phyloP scores from a whole-genome alignment of 768 basidiomycete genomes.

The Cytidiella melzeri region DNA sequence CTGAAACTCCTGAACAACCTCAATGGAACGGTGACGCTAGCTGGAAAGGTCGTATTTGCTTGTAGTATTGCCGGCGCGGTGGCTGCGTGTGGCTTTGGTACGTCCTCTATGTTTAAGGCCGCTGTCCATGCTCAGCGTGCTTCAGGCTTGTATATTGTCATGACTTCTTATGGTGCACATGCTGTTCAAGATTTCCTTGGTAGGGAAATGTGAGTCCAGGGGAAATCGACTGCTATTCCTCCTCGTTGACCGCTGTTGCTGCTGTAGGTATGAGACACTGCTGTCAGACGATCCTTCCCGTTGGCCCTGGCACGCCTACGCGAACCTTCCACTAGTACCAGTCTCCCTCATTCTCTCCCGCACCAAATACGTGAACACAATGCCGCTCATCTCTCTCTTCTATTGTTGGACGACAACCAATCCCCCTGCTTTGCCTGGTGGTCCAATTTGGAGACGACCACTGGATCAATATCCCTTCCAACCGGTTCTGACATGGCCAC shows the following conservation, averaged over 20 bases:
- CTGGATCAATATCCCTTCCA: constrained; percentile 2
- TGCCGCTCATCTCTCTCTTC: constrained; percentile 28
- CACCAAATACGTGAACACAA: constrained; percentile 19
- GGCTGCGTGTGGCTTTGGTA: constrained; percentile 57
- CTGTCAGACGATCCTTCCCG: constrained; percentile 62
- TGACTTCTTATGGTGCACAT: constrained; percentile 67
- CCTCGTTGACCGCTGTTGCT: background rate
- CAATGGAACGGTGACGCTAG: constrained; percentile 42
- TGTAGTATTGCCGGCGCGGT: constrained; percentile 44
- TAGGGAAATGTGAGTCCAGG: constrained; percentile 43
- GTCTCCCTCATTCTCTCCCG: constrained; percentile 61
- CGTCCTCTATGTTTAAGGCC: constrained; percentile 18
- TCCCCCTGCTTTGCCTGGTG: constrained; percentile 13
- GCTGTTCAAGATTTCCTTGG: constrained; percentile 68
- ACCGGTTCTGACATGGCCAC: constrained; percentile 27
- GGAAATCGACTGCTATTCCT: too few species aligned
- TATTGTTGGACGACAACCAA: constrained; percentile 24
- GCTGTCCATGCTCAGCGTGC: constrained; percentile 12
- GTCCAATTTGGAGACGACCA: background rate
- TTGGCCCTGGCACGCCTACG: constrained; percentile 73
- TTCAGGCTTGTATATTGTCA: constrained; percentile 40
- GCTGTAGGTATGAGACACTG: constrained; percentile 52
- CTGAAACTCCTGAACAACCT: constrained; percentile 45
- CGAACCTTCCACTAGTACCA: constrained; percentile 71
- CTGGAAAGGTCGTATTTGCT: constrained; percentile 48